These are phyloP conservation scores for Oligophagozyma castellii DNA, from an alignment of 1,139 yeast species.

Conservation along the genomic window DNA sequence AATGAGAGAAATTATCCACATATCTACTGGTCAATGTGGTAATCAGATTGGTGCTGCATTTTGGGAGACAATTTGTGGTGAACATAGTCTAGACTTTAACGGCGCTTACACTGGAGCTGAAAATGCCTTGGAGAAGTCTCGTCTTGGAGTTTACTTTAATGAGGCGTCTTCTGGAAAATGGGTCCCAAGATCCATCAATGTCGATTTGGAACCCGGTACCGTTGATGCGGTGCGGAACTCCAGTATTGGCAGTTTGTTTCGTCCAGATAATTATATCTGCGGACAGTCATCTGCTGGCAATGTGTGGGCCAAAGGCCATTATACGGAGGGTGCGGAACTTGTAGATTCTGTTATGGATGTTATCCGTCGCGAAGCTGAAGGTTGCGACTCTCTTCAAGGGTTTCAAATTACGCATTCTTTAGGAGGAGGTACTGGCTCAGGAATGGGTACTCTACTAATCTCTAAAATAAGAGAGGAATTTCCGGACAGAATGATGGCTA, in stretches of 20 bases:
- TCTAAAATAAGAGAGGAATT: constrained; percentile 76
- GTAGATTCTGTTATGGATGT: constrained; percentile 83
- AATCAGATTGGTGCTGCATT: constrained; percentile 98
- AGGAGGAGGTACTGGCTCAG: constrained; percentile 97
- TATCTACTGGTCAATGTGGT: constrained; percentile 99
- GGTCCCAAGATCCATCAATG: constrained; percentile 87
- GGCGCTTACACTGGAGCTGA: constrained; percentile 68
- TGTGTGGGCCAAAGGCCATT: constrained; percentile 95
- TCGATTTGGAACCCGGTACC: constrained; percentile 89
- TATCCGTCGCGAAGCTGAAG: constrained; percentile 87
- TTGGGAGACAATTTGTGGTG: constrained; percentile 96
- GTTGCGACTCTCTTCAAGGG: constrained; percentile 84
- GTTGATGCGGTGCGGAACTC: constrained; percentile 74
- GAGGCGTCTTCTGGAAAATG: constrained; percentile 74
- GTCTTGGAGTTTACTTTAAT: constrained; percentile 34
- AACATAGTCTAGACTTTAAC: constrained; percentile 80
- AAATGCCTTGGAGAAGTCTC: constrained; percentile 8
- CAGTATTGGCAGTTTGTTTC: constrained; percentile 64
- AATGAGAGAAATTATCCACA: constrained; percentile 70
- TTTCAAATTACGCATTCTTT: constrained; percentile 88
- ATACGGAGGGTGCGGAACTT: constrained; percentile 90
- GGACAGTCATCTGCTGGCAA: constrained; percentile 92
- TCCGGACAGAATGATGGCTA: constrained; percentile 93
- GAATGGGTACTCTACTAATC: constrained; percentile 80
- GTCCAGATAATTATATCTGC: constrained; percentile 81